Percentiles rank a stretch among this genome's conserved stretches.
phyloP scores from a whole-genome alignment of 441 rosid species.

The Adansonia gregorii region DNA sequence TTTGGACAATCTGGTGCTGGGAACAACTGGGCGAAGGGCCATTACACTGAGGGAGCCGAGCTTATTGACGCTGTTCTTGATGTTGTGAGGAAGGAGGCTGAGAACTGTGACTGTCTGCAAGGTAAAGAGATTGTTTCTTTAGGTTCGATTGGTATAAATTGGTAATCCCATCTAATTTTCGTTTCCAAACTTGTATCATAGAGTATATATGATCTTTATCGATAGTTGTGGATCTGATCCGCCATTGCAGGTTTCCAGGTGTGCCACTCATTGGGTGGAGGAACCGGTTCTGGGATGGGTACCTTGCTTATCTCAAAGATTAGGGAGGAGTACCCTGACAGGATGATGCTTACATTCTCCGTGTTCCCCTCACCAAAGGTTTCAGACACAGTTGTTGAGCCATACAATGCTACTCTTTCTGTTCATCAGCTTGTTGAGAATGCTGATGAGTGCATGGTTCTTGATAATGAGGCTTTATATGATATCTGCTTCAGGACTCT shows the following conservation, averaged over 20 bases:
- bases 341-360: conserved; percentile 49
- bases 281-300: conserved; percentile 61
- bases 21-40: conserved; percentile 57
- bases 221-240: not conserved
- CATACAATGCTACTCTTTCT: conserved; percentile 47
- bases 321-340: conserved; percentile 43
- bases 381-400: conserved; percentile 44
- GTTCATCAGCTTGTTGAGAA: conserved; percentile 46
- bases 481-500: conserved; percentile 47
- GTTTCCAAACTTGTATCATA: not conserved
- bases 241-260: conserved; percentile 47
- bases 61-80: conserved; percentile 54
- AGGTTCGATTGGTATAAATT: not conserved
- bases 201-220: not conserved
- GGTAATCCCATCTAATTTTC: not conserved
- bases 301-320: conserved; percentile 51
- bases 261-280: conserved; percentile 59
- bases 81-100: conserved; percentile 54
- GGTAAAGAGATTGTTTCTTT: conserved; percentile 30
- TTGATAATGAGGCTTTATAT: conserved; percentile 42
- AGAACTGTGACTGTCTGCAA: conserved; percentile 55
- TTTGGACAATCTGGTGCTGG: conserved; percentile 60
- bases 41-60: conserved; percentile 53
- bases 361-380: conserved; percentile 44
- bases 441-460: conserved; percentile 46